These are phyloP conservation scores for Ascochyta rabiei DNA, from an alignment of 2,329 filamentous ascomycete species.

Conservation along the genomic window DNA sequence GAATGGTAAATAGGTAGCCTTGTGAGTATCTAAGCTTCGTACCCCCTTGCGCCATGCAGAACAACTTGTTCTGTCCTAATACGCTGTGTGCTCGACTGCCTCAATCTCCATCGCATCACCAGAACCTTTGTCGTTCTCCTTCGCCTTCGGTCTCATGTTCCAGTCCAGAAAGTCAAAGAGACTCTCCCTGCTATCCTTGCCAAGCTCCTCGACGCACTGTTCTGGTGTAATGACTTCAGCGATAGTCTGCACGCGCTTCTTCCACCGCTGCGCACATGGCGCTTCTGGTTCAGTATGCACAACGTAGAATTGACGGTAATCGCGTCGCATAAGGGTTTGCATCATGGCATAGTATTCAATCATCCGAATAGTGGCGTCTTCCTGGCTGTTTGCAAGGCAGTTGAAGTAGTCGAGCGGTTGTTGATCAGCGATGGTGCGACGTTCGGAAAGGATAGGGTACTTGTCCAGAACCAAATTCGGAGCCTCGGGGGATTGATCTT, in stretches of 20 bases:
- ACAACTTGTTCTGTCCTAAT: background rate
- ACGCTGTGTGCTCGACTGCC: background rate
- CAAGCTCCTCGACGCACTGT: slow-evolving; percentile 33
- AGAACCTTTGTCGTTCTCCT: background rate
- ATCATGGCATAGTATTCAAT: slow-evolving; percentile 34
- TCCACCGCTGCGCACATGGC: slow-evolving; percentile 28
- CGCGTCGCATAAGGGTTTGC: slow-evolving; percentile 28
- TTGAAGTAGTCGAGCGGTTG: slow-evolving; percentile 34
- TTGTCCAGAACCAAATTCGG: slow-evolving; percentile 27
- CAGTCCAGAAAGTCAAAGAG: slow-evolving; percentile 41
- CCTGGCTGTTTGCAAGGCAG: slow-evolving; percentile 20
- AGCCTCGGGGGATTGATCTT: slow-evolving; percentile 22
- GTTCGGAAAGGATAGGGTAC: slow-evolving; percentile 40
- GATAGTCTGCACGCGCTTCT: slow-evolving; percentile 29
- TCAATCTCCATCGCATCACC: slow-evolving; percentile 2
- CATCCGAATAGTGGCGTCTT: slow-evolving; percentile 36
- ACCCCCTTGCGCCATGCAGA: background rate
- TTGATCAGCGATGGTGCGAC: slow-evolving; percentile 24
- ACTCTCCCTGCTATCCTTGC: slow-evolving; percentile 21
- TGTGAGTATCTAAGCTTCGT: background rate
- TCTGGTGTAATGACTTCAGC: slow-evolving; percentile 38
- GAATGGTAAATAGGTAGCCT: background rate
- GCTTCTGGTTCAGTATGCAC: slow-evolving; percentile 38
- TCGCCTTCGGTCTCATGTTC: slow-evolving; percentile 19
- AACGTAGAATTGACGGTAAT: slow-evolving; percentile 41